These are phyloP conservation scores for Talaromyces sp. DNA, from an alignment of 2,329 filamentous ascomycete species.

Conservation along the genomic window DNA sequence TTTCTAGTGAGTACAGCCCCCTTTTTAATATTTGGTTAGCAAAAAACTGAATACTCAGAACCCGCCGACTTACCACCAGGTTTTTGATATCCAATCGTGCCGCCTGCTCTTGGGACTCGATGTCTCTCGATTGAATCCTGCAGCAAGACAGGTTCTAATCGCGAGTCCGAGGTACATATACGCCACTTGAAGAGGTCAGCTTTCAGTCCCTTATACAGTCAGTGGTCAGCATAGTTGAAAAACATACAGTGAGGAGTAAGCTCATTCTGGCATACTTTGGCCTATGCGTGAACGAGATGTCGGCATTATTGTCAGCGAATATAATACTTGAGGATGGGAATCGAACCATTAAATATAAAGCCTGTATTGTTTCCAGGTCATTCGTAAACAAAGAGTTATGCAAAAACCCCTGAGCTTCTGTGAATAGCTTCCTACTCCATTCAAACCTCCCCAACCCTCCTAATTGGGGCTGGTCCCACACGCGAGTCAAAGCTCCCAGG, in stretches of 20 bases:
- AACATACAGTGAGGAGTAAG: constrained; percentile 42
- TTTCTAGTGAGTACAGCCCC: constrained; percentile 42
- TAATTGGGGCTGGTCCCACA: constrained; percentile 38
- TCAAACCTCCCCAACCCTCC: constrained; percentile 41
- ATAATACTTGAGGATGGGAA: fast-evolving
- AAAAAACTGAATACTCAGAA: neutral
- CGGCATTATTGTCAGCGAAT: constrained; percentile 1
- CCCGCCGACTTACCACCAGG: constrained; percentile 38
- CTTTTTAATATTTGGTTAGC: constrained; percentile 16
- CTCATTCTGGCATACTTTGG: constrained; percentile 47
- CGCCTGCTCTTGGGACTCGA: constrained; percentile 26
- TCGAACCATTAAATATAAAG: constrained; percentile 41
- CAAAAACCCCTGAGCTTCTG: constrained; percentile 35
- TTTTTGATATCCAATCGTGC: constrained; percentile 37
- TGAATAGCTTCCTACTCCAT: constrained; percentile 44
- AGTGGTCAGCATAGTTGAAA: no score
- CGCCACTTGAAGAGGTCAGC: constrained; percentile 21
- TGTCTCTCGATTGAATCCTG: constrained; percentile 43
- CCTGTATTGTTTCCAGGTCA: constrained; percentile 45
- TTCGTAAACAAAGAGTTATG: constrained; percentile 39
- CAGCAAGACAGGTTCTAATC: constrained; percentile 42
- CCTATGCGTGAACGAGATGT: constrained; percentile 18
- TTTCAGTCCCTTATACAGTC: neutral
- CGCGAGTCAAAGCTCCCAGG: constrained; percentile 41
- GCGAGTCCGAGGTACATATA: constrained; percentile 47